phyloP scores from a whole-genome alignment of 306 rosid species.

The Sphenostylis stenocarpa region DNA sequence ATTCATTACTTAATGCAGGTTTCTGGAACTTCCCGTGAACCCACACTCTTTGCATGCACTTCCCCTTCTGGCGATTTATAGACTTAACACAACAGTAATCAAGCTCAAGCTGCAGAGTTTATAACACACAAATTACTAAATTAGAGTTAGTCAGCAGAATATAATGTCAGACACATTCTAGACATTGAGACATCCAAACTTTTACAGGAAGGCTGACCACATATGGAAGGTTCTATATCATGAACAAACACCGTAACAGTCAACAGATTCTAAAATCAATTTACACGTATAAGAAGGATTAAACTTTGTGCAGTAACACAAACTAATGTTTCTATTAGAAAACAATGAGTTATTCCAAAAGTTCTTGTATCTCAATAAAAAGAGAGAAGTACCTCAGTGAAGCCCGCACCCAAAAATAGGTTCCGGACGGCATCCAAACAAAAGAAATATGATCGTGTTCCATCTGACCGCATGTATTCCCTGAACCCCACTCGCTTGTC shows the following conservation, averaged over 20 bases:
- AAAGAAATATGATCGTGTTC: constrained; percentile 91
- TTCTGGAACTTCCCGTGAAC: constrained; percentile 94
- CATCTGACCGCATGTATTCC: constrained; percentile 80
- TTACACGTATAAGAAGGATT: background rate
- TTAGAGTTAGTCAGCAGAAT: background rate
- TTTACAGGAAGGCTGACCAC: constrained; percentile 3
- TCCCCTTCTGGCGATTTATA: constrained; percentile 71
- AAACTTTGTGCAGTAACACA: constrained; percentile 21
- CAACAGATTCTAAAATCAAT: background rate
- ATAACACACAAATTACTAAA: background rate
- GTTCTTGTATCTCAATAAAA: constrained; percentile 14
- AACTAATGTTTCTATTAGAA: constrained; percentile 1
- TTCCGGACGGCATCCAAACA: constrained; percentile 65
- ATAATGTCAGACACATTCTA: constrained; percentile 24
- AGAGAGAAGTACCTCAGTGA: constrained; percentile 63
- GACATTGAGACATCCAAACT: constrained; percentile 15
- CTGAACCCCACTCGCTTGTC: constrained; percentile 69
- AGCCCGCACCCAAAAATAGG: constrained; percentile 77
- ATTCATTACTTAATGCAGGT: constrained; percentile 42
- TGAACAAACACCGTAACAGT: constrained; percentile 12
- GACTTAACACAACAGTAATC: constrained; percentile 91
- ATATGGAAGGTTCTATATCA: constrained; percentile 5
- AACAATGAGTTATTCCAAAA: constrained; percentile 7
- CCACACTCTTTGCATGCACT: constrained; percentile 91
- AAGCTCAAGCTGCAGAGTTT: constrained; percentile 71